Conservation (phyloP, 495 filamentous ascomycete genomes). For the Coniosporium apollinis region DNA sequence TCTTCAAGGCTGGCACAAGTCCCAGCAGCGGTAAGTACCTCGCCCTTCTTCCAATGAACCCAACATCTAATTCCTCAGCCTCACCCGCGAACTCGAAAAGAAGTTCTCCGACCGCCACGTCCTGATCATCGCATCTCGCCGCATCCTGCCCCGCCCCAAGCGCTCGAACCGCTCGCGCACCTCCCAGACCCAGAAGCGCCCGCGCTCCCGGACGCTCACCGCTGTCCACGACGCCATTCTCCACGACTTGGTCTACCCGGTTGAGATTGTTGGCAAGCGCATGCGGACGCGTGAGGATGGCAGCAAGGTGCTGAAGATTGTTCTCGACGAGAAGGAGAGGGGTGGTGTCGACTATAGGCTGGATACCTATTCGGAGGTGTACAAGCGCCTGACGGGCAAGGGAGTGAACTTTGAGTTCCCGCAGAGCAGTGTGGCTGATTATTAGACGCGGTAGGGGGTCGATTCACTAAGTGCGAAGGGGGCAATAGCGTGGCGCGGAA, state of each 20-base stretch:
- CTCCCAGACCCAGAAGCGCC: slow-evolving; percentile 92
- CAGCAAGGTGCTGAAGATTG: slow-evolving; percentile 91
- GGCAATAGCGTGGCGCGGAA: too few relatives aligned
- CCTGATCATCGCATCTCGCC: slow-evolving; percentile 93
- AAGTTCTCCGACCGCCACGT: slow-evolving; percentile 99
- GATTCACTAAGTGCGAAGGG: too few relatives aligned
- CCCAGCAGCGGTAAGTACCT: slow-evolving; percentile 84
- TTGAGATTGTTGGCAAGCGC: slow-evolving; percentile 99
- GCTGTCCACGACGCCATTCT: slow-evolving; percentile 97
- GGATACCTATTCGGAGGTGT: slow-evolving; percentile 98
- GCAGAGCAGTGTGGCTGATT: slow-evolving; percentile 56
- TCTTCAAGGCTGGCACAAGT: slow-evolving; percentile 87
- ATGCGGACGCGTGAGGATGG: slow-evolving; percentile 91
- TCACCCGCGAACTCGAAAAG: slow-evolving; percentile 99
- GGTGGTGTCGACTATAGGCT: slow-evolving; percentile 96
- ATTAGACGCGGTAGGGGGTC: slow-evolving; percentile 35
- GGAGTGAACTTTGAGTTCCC: slow-evolving; percentile 95
- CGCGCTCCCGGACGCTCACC: slow-evolving; percentile 89
- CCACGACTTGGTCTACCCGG: slow-evolving; percentile 90
- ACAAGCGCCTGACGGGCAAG: slow-evolving; percentile 88
- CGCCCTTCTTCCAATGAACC: background rate
- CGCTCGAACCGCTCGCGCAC: slow-evolving; percentile 87
- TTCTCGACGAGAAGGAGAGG: slow-evolving; percentile 99
- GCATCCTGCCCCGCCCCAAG: slow-evolving; percentile 95
- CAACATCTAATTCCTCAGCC: slow-evolving; percentile 32